Percentiles rank a stretch among this genome's conserved stretches.
Evolutionary conservation across 192 early-diverging fungal species (phyloP).

Genomic region (Podila epicladia): DNA sequence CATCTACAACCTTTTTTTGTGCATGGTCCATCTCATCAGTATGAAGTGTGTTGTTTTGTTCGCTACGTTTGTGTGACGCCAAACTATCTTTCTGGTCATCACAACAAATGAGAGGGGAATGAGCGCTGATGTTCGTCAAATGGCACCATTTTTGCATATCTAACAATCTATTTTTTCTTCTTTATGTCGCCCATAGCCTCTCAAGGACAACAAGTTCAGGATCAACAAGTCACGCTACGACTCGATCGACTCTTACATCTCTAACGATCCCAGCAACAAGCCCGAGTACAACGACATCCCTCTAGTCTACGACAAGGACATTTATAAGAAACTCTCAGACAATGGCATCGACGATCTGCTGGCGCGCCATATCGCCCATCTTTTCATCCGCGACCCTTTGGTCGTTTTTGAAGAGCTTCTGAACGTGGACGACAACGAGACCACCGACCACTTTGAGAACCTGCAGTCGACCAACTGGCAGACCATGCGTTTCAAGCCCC

Average conservation of each 20-base stretch:
- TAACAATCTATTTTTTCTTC: slow-evolving; percentile 11
- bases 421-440: slow-evolving; percentile 83
- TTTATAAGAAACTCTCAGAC: slow-evolving; percentile 75
- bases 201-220: slow-evolving; percentile 76
- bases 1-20: background rate
- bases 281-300: slow-evolving; percentile 94
- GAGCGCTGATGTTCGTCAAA: slow-evolving; percentile 24
- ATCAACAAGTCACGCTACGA: slow-evolving; percentile 98
- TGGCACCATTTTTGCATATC: slow-evolving; percentile 50
- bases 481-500: slow-evolving; percentile 97
- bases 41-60: background rate
- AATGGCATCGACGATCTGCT: slow-evolving; percentile 89
- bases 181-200: slow-evolving; percentile 56
- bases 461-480: slow-evolving; percentile 99
- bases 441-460: slow-evolving; percentile 98
- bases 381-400: slow-evolving; percentile 98
- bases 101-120: background rate
- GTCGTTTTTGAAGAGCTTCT: slow-evolving; percentile 94
- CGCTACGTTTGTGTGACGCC: background rate
- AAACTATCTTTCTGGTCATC: too few species aligned
- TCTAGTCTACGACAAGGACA: slow-evolving; percentile 82
- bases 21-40: background rate
- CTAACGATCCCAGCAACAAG: slow-evolving; percentile 74
- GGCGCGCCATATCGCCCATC: slow-evolving; percentile 91
- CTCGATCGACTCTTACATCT: slow-evolving; percentile 91